phyloP scores from a whole-genome alignment of 2,329 filamentous ascomycete genomes.

The Biscogniauxia marginata region DNA sequence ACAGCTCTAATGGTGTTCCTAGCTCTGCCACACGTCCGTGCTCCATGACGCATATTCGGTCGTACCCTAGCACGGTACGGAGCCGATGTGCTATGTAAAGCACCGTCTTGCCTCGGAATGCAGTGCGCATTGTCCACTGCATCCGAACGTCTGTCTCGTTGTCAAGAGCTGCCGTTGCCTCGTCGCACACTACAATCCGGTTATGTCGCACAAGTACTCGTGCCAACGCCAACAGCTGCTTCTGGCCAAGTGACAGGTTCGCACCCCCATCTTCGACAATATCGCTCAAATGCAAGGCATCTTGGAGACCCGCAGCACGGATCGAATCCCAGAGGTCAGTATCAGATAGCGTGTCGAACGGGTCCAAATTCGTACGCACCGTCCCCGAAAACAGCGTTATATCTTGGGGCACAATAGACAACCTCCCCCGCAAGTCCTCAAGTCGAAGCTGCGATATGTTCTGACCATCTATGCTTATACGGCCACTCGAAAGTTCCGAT shows the following conservation, averaged over 20 bases:
- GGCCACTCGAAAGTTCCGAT: conserved; percentile 67
- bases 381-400: conserved; percentile 71
- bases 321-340: conserved; percentile 70
- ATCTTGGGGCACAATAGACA: conserved; percentile 77
- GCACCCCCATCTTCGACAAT: conserved; percentile 64
- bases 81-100: conserved; percentile 66
- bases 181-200: conserved; percentile 73
- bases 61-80: conserved; percentile 69
- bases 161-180: conserved; percentile 69
- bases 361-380: conserved; percentile 70
- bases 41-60: conserved; percentile 74
- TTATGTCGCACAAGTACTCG: conserved; percentile 63
- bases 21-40: conserved; percentile 64
- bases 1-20: neutral
- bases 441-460: conserved; percentile 69
- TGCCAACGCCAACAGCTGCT: conserved; percentile 47
- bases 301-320: conserved; percentile 48
- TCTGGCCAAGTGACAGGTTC: conserved; percentile 73
- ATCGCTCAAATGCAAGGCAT: conserved; percentile 35
- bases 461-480: conserved; percentile 68
- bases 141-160: conserved; percentile 73
- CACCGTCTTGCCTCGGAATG: conserved; percentile 66
- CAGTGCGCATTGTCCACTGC: conserved; percentile 63
- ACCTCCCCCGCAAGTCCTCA: conserved; percentile 67
- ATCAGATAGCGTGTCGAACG: conserved; percentile 69